phyloP scores from a whole-genome alignment of 768 basidiomycete genomes.

The Cantharellus anzutake region DNA sequence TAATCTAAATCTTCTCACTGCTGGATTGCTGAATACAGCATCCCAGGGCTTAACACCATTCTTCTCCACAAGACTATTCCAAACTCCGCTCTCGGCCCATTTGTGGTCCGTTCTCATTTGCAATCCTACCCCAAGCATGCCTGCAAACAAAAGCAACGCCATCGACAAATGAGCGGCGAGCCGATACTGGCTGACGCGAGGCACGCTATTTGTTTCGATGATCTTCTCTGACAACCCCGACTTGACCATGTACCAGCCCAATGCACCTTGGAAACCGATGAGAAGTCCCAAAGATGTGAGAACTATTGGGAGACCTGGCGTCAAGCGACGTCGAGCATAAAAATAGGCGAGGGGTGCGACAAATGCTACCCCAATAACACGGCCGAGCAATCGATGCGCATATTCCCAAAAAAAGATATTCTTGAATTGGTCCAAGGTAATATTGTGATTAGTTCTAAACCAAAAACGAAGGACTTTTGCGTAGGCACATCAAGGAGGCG shows the following conservation, averaged over 20 bases:
- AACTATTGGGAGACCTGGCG: slow-evolving; percentile 38
- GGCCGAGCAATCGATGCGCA: slow-evolving; percentile 85
- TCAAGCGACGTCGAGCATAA: slow-evolving; percentile 45
- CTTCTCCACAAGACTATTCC: slow-evolving; percentile 30
- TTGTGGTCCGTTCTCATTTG: slow-evolving; percentile 63
- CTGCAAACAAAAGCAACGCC: slow-evolving; percentile 77
- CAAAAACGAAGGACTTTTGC: not conserved
- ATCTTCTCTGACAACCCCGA: slow-evolving; percentile 78
- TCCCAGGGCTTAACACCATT: slow-evolving; percentile 23
- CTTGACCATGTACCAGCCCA: slow-evolving; percentile 99
- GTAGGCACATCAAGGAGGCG: not conserved
- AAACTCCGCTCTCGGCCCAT: slow-evolving; percentile 35
- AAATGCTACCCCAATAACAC: slow-evolving; percentile 67
- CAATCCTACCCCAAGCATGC: slow-evolving; percentile 75
- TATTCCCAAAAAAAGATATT: slow-evolving; percentile 98
- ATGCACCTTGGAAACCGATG: slow-evolving; percentile 75
- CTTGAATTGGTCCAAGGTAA: slow-evolving; percentile 82
- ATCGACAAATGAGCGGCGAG: slow-evolving; percentile 88
- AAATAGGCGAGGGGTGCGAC: slow-evolving; percentile 75
- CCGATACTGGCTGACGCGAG: slow-evolving; percentile 91
- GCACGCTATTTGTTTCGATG: slow-evolving; percentile 68
- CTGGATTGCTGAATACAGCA: slow-evolving; percentile 33
- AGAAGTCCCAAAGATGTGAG: slow-evolving; percentile 57
- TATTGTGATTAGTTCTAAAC: slow-evolving; percentile 68
- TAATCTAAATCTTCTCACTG: slow-evolving; percentile 37